Base-by-base conservation (phyloP, 1,139 yeast genomes). In the Saccharomycopsis hybrid region DNA sequence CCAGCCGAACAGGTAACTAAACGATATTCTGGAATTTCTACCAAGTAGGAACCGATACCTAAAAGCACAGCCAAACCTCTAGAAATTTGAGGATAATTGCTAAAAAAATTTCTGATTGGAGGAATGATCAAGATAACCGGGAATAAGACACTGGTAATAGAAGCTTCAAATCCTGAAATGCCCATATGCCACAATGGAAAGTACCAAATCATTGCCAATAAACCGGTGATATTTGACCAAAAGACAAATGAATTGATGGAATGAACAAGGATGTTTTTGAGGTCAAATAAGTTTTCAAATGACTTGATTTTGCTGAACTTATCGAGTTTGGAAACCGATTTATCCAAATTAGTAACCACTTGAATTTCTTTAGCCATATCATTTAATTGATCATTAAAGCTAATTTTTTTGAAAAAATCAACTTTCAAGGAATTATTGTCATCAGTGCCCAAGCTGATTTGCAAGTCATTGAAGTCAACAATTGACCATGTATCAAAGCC, bases 111-210 rank as follows among this genome's bases (percentile, higher is more conserved):
- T 50, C 77, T 70, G 11, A 85, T 44, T n/a, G 73, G 71, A 2
- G 87, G 79, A 13, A 85, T 58, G 3, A 67, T 63, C 41, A 88
- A 68, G 2, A 88, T 44, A 18, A 83, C 54, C 3, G 90, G 85
- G 1, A 83, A 76, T 33, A 79, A 55, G 42, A 84, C 71, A 29
- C 81, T 69, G 3, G 81, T 63, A 46, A 88, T 72, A 1, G 81
- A 76, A 0, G 85, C 85, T 65, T 92, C 98, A 63, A 85, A 89
- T 3, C 98, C 98, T 2, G 96, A 85, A 52, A 92, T 83, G 5
- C 97, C 97, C 97, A 92, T 89, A 63, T 85, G 79, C 98, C 98
- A 92, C 55, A 92, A 73, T 18, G 98, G 98, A 73, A 92, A 92
- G 69, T 86, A 88, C 98, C 98, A 92, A 47, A 92, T 82, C 61